Conservation (phyloP, 352 stramenopile genomes). For the Pythium aristosporum region DNA sequence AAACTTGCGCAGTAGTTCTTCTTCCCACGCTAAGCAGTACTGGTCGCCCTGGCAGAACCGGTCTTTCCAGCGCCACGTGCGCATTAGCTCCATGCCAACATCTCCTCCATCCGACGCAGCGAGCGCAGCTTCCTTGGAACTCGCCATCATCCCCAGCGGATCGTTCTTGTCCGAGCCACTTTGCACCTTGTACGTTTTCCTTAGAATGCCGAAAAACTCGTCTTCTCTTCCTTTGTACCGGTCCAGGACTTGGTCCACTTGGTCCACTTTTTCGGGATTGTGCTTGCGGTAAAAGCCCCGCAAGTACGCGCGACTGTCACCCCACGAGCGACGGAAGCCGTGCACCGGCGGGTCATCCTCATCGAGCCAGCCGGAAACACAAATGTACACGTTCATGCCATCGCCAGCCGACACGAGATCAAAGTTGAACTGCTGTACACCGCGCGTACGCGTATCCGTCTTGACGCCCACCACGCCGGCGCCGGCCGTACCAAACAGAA, state of each 20-base stretch:
- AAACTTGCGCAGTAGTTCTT: constrained; percentile 67
- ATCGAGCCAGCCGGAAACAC: constrained; percentile 80
- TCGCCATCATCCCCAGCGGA: constrained; percentile 39
- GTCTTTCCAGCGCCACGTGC: constrained; percentile 84
- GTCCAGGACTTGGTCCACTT: constrained; percentile 79
- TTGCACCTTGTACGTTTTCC: constrained; percentile 59
- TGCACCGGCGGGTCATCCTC: constrained; percentile 55
- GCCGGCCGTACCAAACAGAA: constrained; percentile 81
- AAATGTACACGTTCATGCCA: constrained; percentile 89
- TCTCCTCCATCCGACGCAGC: constrained; percentile 9
- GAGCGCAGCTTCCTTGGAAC: constrained; percentile 25
- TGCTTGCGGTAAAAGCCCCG: constrained; percentile 66
- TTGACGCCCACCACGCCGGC: constrained; percentile 81
- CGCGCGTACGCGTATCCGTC: constrained; percentile 66
- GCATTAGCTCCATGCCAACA: constrained; percentile 35
- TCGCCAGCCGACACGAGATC: constrained; percentile 77
- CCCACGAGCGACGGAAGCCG: constrained; percentile 77
- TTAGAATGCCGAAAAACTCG: constrained; percentile 77
- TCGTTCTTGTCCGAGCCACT: constrained; percentile 36
- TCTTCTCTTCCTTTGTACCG: constrained; percentile 83
- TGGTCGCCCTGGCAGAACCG: constrained; percentile 80
- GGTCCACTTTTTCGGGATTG: constrained; percentile 73
- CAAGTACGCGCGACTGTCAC: constrained; percentile 77
- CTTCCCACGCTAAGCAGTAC: constrained; percentile 81
- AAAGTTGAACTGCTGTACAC: constrained; percentile 81